phyloP scores from a whole-genome alignment of 176 grass and related monocot genomes.

The Avena insularis region DNA sequence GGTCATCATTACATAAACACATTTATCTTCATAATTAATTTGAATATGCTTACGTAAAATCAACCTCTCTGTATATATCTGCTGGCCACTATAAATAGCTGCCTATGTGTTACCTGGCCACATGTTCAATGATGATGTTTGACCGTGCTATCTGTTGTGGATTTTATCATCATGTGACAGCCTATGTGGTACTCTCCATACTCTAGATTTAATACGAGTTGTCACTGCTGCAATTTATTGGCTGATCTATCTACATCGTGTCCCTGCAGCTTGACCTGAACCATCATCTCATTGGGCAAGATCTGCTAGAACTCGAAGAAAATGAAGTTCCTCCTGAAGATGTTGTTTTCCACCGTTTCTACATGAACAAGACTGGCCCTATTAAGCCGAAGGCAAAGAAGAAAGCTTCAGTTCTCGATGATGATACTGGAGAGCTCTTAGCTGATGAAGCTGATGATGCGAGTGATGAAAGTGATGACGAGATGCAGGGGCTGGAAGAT shows the following conservation, averaged over 20 bases:
- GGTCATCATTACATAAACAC: conserved; percentile 7
- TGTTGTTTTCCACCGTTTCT: conserved; percentile 96
- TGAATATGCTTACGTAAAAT: not conserved
- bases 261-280: conserved; percentile 68
- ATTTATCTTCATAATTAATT: conserved; percentile 14
- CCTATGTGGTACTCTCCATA: not conserved
- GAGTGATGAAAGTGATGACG: conserved; percentile 67
- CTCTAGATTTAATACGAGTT: not conserved
- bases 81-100: not conserved
- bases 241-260: conserved; percentile 11
- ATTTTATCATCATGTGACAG: conserved; percentile 3
- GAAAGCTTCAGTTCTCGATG: conserved; percentile 51
- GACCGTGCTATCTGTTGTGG: not conserved
- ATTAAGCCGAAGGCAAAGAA: conserved; percentile 70
- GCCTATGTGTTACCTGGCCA: not conserved
- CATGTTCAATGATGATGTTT: not conserved
- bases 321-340: conserved; percentile 94
- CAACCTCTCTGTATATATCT: not conserved
- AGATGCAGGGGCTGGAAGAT: conserved; percentile 51
- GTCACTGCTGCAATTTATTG: not conserved
- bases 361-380: conserved; percentile 80
- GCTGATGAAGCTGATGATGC: conserved; percentile 47
- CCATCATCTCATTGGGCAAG: conserved; percentile 78
- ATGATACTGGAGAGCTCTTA: conserved; percentile 72
- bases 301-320: conserved; percentile 84